phyloP scores from a whole-genome alignment of 2,329 filamentous ascomycete genomes.

The Colletotrichum godetiae region DNA sequence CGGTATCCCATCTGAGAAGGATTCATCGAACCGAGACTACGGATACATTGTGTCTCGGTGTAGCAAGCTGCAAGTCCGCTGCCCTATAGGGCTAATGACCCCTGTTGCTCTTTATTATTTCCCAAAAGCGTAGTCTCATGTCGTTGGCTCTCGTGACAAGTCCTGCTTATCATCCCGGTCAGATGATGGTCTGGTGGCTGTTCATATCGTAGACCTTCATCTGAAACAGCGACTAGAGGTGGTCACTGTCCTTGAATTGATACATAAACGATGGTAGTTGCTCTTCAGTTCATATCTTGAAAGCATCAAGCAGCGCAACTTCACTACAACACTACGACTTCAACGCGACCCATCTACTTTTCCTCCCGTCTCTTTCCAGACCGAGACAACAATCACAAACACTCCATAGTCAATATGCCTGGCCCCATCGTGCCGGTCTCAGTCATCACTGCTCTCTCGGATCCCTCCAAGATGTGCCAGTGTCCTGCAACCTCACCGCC shows the following conservation, averaged over 20 bases:
- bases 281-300: neutral
- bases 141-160: neutral
- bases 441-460: neutral
- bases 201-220: neutral
- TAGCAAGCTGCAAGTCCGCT: neutral
- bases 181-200: neutral
- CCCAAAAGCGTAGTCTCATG: neutral
- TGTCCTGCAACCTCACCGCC: neutral
- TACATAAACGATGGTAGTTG: neutral
- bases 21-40: neutral
- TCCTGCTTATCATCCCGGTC: neutral
- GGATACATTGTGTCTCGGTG: neutral
- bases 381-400: neutral
- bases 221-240: neutral
- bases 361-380: too few relatives aligned
- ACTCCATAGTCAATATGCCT: slow-evolving; percentile 2
- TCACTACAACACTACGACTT: neutral
- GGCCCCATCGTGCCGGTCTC: neutral
- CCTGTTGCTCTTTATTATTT: neutral
- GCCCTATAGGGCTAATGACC: neutral
- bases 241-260: neutral
- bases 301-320: neutral
- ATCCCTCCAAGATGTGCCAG: slow-evolving; percentile 6
- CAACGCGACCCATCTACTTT: neutral
- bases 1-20: neutral